A percentile compares a stretch with the other conserved stretches of the same genome.
Evolutionary conservation across 2,329 filamentous ascomycete species (phyloP).

Genomic region (Trichoderma harzianum): DNA sequence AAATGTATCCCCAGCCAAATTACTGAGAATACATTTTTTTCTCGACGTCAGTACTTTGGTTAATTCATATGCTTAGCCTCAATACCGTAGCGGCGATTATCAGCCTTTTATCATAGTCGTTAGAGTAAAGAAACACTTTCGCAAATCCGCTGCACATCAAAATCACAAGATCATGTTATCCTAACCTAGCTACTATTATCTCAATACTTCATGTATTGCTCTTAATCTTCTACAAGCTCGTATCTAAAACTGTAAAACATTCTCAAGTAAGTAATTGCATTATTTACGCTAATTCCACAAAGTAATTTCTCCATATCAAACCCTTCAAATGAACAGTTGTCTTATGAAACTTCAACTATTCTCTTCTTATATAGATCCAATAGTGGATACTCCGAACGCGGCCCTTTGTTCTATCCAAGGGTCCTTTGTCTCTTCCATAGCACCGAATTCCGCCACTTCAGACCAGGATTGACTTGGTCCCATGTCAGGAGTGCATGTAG

Average conservation of each 20-base stretch:
- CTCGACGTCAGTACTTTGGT: neutral
- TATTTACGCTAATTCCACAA: neutral
- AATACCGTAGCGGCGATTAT: neutral
- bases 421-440: neutral
- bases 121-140: too few relatives aligned
- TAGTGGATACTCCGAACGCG: neutral
- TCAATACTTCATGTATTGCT: neutral
- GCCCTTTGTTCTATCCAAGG: neutral
- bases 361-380: neutral
- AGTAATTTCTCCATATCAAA: neutral
- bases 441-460: neutral
- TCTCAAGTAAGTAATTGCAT: neutral
- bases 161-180: too few relatives aligned
- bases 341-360: neutral
- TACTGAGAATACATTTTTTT: neutral
- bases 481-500: neutral
- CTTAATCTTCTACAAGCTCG: neutral
- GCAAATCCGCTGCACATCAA: too few relatives aligned
- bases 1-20: too few relatives aligned
- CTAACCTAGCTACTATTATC: too few relatives aligned
- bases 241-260: neutral
- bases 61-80: neutral
- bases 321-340: neutral
- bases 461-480: neutral
- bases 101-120: too few relatives aligned